These are phyloP conservation scores for Thelephora aurantiotincta DNA, from an alignment of 768 basidiomycete species.

Conservation along the genomic window DNA sequence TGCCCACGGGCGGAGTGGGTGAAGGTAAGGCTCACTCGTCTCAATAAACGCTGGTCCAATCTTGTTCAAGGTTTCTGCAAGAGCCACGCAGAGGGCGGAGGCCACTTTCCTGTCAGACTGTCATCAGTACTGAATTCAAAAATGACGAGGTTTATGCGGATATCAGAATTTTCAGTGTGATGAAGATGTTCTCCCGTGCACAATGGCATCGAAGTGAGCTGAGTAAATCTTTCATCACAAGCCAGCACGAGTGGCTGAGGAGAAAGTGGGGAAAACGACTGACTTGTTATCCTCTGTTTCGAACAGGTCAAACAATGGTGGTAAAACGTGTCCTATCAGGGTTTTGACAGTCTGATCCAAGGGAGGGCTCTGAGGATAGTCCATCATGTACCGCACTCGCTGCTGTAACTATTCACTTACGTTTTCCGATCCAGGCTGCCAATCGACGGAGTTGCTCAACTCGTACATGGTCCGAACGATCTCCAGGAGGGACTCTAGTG, in stretches of 20 bases:
- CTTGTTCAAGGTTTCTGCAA: slow-evolving; percentile 86
- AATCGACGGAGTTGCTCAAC: slow-evolving; percentile 67
- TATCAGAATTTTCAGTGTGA: slow-evolving; percentile 22
- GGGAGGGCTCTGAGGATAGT: slow-evolving; percentile 23
- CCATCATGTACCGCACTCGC: neutral
- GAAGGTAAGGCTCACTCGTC: slow-evolving; percentile 36
- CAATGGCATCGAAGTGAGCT: slow-evolving; percentile 64
- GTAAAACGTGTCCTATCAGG: slow-evolving; percentile 62
- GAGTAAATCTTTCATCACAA: slow-evolving; percentile 50
- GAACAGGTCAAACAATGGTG: slow-evolving; percentile 75
- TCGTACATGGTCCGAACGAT: slow-evolving; percentile 89
- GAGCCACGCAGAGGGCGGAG: slow-evolving; percentile 71
- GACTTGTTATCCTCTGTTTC: slow-evolving; percentile 95
- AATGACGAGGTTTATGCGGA: neutral
- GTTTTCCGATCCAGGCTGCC: slow-evolving; percentile 58
- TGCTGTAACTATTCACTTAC: slow-evolving; percentile 27
- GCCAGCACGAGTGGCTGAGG: neutral
- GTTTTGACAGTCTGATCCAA: slow-evolving; percentile 61
- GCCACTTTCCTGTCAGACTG: slow-evolving; percentile 59
- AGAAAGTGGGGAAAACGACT: slow-evolving; percentile 19
- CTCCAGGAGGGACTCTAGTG: slow-evolving; percentile 76
- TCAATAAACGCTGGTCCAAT: slow-evolving; percentile 82
- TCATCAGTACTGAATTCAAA: slow-evolving; percentile 13
- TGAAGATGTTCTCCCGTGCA: slow-evolving; percentile 42
- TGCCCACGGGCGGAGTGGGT: slow-evolving; percentile 2